A percentile compares a stretch with the other conserved stretches of the same genome.
phyloP scores from a whole-genome alignment of 768 basidiomycete genomes.

The Leccinum ochraceum region DNA sequence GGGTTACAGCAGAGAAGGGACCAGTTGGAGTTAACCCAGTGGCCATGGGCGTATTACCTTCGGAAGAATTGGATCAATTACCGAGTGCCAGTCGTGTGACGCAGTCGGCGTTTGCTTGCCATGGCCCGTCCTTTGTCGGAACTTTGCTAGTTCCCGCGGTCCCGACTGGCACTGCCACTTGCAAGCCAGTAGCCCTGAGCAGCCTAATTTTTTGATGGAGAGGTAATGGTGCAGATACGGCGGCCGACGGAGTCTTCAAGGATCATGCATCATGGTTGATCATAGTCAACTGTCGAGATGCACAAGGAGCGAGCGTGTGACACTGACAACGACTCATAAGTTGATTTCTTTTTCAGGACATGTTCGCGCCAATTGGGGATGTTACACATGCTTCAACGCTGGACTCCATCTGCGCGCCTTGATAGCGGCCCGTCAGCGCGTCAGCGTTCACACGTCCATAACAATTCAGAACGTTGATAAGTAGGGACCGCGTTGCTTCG shows the following conservation, averaged over 20 bases:
- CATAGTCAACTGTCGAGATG: background rate
- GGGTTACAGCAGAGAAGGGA: background rate
- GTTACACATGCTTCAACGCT: background rate
- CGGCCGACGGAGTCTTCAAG: background rate
- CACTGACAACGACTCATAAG: background rate
- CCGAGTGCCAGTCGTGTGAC: background rate
- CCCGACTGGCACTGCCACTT: background rate
- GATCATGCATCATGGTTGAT: background rate
- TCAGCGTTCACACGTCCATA: background rate
- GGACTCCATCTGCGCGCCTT: background rate
- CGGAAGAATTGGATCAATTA: background rate
- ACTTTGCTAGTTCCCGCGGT: background rate
- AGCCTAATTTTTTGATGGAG: background rate
- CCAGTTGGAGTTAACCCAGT: background rate
- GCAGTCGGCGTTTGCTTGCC: background rate
- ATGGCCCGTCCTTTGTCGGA: background rate
- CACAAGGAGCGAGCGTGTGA: slow-evolving; percentile 1
- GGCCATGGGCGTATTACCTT: background rate
- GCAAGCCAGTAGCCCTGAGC: background rate
- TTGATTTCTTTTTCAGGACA: background rate
- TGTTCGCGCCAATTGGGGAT: background rate
- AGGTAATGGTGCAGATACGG: background rate
- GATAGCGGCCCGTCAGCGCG: background rate
- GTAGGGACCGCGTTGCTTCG: background rate
- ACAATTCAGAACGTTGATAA: background rate